These are phyloP conservation scores for Malassezia pachydermatis DNA, from an alignment of 1,284 basidiomycete genomes.

Conservation along the genomic window DNA sequence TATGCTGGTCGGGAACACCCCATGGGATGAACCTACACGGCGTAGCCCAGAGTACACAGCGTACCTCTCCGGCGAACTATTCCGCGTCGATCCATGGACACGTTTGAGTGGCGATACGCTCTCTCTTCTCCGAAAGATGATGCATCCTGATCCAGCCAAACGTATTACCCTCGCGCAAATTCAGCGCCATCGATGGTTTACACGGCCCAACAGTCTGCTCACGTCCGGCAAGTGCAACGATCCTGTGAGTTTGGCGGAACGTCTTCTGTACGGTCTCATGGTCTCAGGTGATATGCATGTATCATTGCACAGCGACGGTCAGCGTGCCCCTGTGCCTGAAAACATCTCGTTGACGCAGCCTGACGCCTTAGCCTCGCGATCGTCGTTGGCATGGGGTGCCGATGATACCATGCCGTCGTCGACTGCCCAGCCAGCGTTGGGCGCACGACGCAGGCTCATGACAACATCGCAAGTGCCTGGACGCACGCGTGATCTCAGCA, in stretches of 20 bases:
- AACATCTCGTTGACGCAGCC: slow-evolving; percentile 44
- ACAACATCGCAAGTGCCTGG: slow-evolving; percentile 15
- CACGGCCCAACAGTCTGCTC: slow-evolving; percentile 34
- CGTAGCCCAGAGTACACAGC: slow-evolving; percentile 67
- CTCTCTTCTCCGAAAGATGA: slow-evolving; percentile 38
- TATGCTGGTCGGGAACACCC: slow-evolving; percentile 82
- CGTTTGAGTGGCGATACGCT: slow-evolving; percentile 58
- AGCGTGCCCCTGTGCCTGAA: slow-evolving; percentile 39
- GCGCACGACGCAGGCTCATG: slow-evolving; percentile 15
- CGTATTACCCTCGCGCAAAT: slow-evolving; percentile 36
- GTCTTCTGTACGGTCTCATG: slow-evolving; percentile 41
- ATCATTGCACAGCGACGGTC: slow-evolving; percentile 40
- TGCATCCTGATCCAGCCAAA: slow-evolving; percentile 33
- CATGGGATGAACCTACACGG: slow-evolving; percentile 87
- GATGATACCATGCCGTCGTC: slow-evolving; percentile 25
- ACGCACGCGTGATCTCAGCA: neutral
- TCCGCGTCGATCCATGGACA: slow-evolving; percentile 68
- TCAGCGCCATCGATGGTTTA: slow-evolving; percentile 44
- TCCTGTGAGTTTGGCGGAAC: slow-evolving; percentile 42
- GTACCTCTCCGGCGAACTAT: slow-evolving; percentile 65
- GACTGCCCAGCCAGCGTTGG: slow-evolving; percentile 28
- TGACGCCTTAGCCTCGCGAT: slow-evolving; percentile 25
- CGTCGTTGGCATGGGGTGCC: slow-evolving; percentile 21
- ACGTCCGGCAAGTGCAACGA: slow-evolving; percentile 39
- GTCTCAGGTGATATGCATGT: slow-evolving; percentile 42